Conservation (phyloP, 257 asterid genomes). For the Euphrasia confusa region DNA sequence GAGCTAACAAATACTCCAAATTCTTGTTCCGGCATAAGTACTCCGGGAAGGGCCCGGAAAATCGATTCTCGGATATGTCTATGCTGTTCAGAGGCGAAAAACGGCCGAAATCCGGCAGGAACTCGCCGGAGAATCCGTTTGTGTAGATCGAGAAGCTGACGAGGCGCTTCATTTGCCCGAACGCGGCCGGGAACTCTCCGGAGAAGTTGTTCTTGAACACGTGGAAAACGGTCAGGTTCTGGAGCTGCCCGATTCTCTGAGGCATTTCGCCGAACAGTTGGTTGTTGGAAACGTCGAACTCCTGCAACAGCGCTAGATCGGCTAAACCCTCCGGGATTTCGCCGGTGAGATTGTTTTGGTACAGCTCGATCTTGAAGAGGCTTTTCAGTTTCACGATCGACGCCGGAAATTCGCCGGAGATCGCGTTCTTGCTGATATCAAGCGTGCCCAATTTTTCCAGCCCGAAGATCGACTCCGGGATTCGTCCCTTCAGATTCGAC, state of each 20-base stretch:
- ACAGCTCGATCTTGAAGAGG: constrained; percentile 73
- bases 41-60: constrained; percentile 71
- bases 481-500: constrained; percentile 59
- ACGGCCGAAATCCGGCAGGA: constrained; percentile 75
- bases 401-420: constrained; percentile 58
- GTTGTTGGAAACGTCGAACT: constrained; percentile 69
- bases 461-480: constrained; percentile 64
- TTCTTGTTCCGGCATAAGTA: constrained; percentile 67
- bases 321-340: constrained; percentile 68
- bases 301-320: constrained; percentile 57
- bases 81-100: constrained; percentile 58
- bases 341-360: constrained; percentile 62
- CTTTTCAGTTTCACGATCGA: constrained; percentile 50
- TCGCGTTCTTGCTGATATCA: constrained; percentile 65
- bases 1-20: constrained; percentile 59
- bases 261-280: constrained; percentile 70
- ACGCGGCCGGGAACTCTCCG: constrained; percentile 71
- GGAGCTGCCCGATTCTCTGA: constrained; percentile 46
- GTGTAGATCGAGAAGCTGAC: constrained; percentile 46
- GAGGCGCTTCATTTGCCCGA: constrained; percentile 75
- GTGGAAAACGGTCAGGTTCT: constrained; percentile 65
- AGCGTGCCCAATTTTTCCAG: constrained; percentile 61
- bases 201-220: constrained; percentile 62
- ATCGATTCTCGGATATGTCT: constrained; percentile 85
- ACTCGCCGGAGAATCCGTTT: constrained; percentile 63